These are phyloP conservation scores for Cyclotella choctawhatcheeana DNA, from an alignment of 108 stramenopile species.

Conservation along the genomic window DNA sequence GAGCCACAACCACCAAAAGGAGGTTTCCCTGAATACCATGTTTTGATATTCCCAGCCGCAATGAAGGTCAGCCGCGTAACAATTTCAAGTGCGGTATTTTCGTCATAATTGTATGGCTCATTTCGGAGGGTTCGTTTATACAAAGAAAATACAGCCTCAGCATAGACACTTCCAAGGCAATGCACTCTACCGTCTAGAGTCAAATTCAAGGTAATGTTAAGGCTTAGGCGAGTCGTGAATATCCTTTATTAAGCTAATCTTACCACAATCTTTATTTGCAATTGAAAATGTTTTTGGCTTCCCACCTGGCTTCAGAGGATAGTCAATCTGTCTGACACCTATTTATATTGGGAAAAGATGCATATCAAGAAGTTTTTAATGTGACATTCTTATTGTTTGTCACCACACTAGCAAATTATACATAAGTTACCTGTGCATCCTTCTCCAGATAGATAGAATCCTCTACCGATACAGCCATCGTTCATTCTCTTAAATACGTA, in stretches of 20 bases:
- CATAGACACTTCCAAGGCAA: constrained; percentile 18
- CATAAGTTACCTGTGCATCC: constrained; percentile 8
- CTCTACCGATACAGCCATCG: constrained; percentile 33
- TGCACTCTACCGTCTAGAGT: constrained; percentile 9
- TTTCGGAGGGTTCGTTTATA: constrained; percentile 16
- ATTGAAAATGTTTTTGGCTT: neutral
- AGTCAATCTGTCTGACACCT: constrained; percentile 26
- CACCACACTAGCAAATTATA: neutral
- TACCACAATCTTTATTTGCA: constrained; percentile 4
- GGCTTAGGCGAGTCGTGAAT: neutral
- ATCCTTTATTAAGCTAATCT: neutral
- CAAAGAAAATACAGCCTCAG: constrained; percentile 27
- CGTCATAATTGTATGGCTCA: constrained; percentile 11
- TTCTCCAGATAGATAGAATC: neutral
- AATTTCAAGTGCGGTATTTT: constrained; percentile 27
- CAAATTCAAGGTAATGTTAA: too few species aligned
- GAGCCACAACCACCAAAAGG: constrained; percentile 22
- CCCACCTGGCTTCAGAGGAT: neutral
- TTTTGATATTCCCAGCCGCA: constrained; percentile 24
- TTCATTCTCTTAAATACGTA: too few species aligned
- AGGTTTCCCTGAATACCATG: constrained; percentile 18
- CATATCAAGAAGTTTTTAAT: neutral
- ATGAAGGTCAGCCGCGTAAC: constrained; percentile 19
- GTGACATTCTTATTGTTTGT: constrained; percentile 1
- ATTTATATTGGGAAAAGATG: neutral